Evolutionary conservation across 306 rosid genomes (phyloP).

Genomic region (Cucumis melo): DNA sequence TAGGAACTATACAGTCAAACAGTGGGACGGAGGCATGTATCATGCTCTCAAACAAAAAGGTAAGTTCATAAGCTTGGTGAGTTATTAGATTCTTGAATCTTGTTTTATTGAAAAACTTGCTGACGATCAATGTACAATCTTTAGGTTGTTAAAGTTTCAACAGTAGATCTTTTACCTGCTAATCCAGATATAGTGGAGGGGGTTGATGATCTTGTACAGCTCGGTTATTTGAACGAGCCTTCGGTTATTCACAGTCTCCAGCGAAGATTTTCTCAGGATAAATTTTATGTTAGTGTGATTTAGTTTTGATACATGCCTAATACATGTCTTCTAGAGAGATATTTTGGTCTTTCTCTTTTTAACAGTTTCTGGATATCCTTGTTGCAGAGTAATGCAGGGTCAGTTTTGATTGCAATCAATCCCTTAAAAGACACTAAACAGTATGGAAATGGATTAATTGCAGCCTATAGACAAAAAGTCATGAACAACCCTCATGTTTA

Average conservation of each 20-base stretch:
- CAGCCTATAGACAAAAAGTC: slow-evolving; percentile 46
- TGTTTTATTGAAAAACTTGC: slow-evolving; percentile 8
- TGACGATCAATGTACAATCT: slow-evolving; percentile 15
- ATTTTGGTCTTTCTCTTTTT: slow-evolving; percentile 12
- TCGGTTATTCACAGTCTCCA: slow-evolving; percentile 71
- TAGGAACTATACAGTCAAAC: slow-evolving; percentile 66
- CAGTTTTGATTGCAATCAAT: slow-evolving; percentile 72
- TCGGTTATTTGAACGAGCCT: slow-evolving; percentile 87
- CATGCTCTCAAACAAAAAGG: slow-evolving; percentile 57
- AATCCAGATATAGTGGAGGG: slow-evolving; percentile 84
- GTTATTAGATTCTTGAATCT: slow-evolving; percentile 4
- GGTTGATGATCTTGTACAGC: slow-evolving; percentile 85
- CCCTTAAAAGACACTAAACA: slow-evolving; percentile 62
- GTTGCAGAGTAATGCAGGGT: slow-evolving; percentile 86
- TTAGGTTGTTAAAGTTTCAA: slow-evolving; percentile 53
- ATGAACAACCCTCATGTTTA: slow-evolving; percentile 67
- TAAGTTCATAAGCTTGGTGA: slow-evolving; percentile 22
- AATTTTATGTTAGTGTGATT: slow-evolving; percentile 58
- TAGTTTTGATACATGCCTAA: slow-evolving; percentile 7
- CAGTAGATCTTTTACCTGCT: slow-evolving; percentile 62
- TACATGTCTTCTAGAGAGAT: background rate
- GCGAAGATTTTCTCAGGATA: slow-evolving; percentile 60
- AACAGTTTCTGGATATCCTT: slow-evolving; percentile 17
- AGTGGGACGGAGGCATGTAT: slow-evolving; percentile 57
- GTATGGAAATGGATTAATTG: slow-evolving; percentile 51